Base-by-base conservation (phyloP, 2,329 filamentous ascomycete genomes). In the Ambrosiella beaveri region DNA sequence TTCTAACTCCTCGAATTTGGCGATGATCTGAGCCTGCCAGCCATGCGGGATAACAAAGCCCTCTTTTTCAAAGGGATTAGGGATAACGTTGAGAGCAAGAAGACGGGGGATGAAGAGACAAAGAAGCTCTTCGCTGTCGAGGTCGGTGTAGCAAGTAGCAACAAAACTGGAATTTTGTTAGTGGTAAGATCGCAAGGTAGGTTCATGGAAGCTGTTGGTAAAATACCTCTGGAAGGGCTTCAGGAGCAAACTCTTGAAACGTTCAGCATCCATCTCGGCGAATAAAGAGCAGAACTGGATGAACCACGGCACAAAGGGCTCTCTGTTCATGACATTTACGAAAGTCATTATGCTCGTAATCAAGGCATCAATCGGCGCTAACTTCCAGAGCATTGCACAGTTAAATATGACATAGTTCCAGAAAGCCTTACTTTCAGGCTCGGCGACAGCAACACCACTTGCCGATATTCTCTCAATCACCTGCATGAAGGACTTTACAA, bases 201-300 rank as follows among this genome's bases (percentile, higher is more conserved):
- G 27, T 27, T 13, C 8, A 39, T 40, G 35, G 13, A 41, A 38
- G 17, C 4, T 9, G 12, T n/a, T 37, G 47, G 27, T 7, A n/a
- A 35, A 11, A 49, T 71, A 87, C 79, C 80, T 88, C 68, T 94
- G 87, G 64, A 97, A 89, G 59, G 86, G 82, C 41, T 81, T 84
- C 7, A 90, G 74, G 38, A 95, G 77, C n/a, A 96, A 73, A 62
- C 81, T 83, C 57, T 82, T 79, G 66, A 97, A 98, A 44, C 86
- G 79, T 57, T 84, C 79, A 1, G 77, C 67, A 51, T 89, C 83
- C 40, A 94, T 74, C 57, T 88, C 79, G 0, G 87, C 84, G 63
- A 93, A 83, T 56, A 87, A 83, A 12, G 84, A 84, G 69, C 88
- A 96, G 68, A 97, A 95, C 0, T 82, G 78, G 49, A 97, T 77